Conservation (phyloP, 257 asterid species). For the Mitragyna speciosa region DNA sequence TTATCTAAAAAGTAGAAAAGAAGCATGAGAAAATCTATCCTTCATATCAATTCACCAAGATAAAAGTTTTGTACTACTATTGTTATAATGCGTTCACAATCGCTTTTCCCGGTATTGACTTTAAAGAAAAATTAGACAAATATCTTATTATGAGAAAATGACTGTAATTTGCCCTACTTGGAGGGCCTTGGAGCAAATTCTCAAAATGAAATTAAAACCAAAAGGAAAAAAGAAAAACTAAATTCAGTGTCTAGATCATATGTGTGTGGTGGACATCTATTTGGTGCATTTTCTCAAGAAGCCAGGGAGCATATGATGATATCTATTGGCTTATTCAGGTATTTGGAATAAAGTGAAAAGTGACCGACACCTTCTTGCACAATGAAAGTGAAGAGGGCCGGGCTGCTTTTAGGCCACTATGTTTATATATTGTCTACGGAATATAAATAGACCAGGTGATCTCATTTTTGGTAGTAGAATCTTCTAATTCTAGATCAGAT, state of each 20-base stretch:
- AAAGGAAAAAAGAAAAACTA: neutral
- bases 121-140: neutral
- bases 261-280: slow-evolving; percentile 12
- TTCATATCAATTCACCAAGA: neutral
- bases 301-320: slow-evolving; percentile 15
- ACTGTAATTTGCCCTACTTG: neutral
- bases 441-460: slow-evolving; percentile 15
- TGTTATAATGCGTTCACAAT: neutral
- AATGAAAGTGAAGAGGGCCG: slow-evolving; percentile 54
- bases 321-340: slow-evolving; percentile 38
- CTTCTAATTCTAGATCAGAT: slow-evolving; percentile 10
- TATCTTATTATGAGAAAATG: neutral
- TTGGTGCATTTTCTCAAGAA: slow-evolving; percentile 5
- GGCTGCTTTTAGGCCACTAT: slow-evolving; percentile 19
- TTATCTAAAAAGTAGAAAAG: neutral
- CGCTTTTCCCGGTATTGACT: neutral
- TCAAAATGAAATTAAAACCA: neutral
- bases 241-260: slow-evolving; percentile 1
- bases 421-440: neutral
- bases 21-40: neutral
- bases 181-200: neutral
- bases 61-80: neutral
- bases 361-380: slow-evolving; percentile 63
- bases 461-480: slow-evolving; percentile 1
- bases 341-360: slow-evolving; percentile 89